Evolutionary conservation across 2,329 filamentous ascomycete genomes (phyloP).

Genomic region (Aschersonia sp.): DNA sequence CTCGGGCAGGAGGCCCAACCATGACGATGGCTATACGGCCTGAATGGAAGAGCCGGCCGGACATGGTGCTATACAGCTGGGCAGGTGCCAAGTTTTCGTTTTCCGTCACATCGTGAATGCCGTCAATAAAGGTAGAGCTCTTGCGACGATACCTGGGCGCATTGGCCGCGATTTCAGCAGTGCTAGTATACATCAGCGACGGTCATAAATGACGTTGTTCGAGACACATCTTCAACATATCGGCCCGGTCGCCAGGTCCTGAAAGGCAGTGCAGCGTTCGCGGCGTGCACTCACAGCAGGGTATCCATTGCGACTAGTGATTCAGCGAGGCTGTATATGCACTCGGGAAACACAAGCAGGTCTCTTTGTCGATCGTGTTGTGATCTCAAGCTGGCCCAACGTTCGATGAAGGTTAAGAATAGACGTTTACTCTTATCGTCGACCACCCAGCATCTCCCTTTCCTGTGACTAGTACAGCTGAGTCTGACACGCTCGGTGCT

Average conservation of each 20-base stretch:
- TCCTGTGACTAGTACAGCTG: too few relatives aligned
- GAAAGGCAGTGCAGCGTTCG: background rate
- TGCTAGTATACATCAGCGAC: constrained; percentile 33
- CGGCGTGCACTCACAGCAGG: constrained; percentile 36
- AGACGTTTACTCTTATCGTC: too few relatives aligned
- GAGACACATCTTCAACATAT: too few relatives aligned
- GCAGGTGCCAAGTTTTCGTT: constrained; percentile 77
- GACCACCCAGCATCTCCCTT: too few relatives aligned
- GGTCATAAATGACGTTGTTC: background rate
- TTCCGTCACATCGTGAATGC: constrained; percentile 83
- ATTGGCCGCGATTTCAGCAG: constrained; percentile 81
- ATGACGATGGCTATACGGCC: constrained; percentile 95
- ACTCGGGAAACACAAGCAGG: too few relatives aligned
- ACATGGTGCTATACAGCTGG: constrained; percentile 97
- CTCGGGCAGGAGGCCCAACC: constrained; percentile 84
- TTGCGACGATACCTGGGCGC: constrained; percentile 80
- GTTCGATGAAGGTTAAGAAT: too few relatives aligned
- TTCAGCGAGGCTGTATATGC: background rate
- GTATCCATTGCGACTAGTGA: constrained; percentile 40
- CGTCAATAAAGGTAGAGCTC: constrained; percentile 93
- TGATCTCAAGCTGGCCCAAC: too few relatives aligned
- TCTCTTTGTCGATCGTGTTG: too few relatives aligned
- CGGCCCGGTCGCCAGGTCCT: too few relatives aligned
- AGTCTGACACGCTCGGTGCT: too few relatives aligned
- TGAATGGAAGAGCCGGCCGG: constrained; percentile 89